Conservation (phyloP, 345 rosid genomes). For the Microthlaspi erraticum region DNA sequence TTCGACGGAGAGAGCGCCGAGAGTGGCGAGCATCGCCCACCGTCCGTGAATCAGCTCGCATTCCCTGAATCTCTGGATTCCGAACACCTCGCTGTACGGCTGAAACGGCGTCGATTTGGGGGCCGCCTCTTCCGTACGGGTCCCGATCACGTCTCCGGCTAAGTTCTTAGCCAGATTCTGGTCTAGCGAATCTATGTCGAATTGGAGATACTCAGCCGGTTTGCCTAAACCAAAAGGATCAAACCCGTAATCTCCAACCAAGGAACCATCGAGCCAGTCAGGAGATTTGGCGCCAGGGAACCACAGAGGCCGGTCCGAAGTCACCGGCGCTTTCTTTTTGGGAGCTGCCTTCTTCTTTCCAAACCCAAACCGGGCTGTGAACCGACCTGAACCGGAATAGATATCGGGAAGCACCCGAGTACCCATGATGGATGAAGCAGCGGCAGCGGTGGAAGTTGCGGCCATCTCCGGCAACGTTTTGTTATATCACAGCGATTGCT, state of each 20-base stretch:
- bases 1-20: conserved; percentile 75
- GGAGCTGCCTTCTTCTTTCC: conserved; percentile 47
- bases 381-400: conserved; percentile 39
- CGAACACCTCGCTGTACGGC: conserved; percentile 84
- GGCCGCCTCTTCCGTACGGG: conserved; percentile 53
- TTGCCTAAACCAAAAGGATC: conserved; percentile 87
- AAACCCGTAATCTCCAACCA: conserved; percentile 86
- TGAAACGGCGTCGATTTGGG: conserved; percentile 81
- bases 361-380: conserved; percentile 67
- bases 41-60: conserved; percentile 86
- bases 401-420: conserved; percentile 47
- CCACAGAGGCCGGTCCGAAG: conserved; percentile 65
- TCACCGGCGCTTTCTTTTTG: conserved; percentile 33
- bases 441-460: conserved; percentile 59
- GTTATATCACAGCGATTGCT: neutral
- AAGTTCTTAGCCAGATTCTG: conserved; percentile 87
- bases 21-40: conserved; percentile 91
- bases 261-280: conserved; percentile 74
- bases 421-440: conserved; percentile 63
- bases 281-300: conserved; percentile 74
- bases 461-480: conserved; percentile 49
- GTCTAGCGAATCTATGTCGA: conserved; percentile 74
- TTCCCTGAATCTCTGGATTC: conserved; percentile 87
- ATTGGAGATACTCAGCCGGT: conserved; percentile 92
- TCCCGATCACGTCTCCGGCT: conserved; percentile 71